These are phyloP conservation scores for Ambrosia artemisiifolia DNA, from an alignment of 129 eudicot species.

Conservation along the genomic window DNA sequence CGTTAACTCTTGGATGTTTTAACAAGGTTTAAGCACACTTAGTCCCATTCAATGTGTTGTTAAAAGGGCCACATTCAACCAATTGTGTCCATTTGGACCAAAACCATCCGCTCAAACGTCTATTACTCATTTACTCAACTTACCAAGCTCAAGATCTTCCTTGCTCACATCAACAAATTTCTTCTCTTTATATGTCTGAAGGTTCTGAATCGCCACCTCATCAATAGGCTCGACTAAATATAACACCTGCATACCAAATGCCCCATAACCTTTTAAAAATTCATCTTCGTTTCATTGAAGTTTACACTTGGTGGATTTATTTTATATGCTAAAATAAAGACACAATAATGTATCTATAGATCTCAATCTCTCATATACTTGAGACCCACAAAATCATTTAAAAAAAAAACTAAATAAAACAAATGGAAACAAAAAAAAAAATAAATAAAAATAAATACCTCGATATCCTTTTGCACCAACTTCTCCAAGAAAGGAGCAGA, in stretches of 20 bases:
- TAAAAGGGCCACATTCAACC: background rate
- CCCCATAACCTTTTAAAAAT: background rate
- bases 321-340: background rate
- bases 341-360: background rate
- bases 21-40: background rate
- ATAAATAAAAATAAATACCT: conserved; percentile 39
- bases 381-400: background rate
- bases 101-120: background rate
- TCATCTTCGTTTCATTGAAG: background rate
- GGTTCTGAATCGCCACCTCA: conserved; percentile 90
- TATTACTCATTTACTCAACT: conserved; percentile 16
- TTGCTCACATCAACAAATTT: conserved; percentile 98
- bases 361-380: background rate
- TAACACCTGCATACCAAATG: conserved; percentile 46
- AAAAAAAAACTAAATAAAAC: background rate
- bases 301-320: background rate
- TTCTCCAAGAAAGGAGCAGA: conserved; percentile 95
- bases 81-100: background rate
- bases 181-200: conserved; percentile 88
- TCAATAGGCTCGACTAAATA: conserved; percentile 91
- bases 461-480: conserved; percentile 78
- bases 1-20: background rate
- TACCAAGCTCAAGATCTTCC: conserved; percentile 97
- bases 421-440: background rate
- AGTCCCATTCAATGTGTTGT: background rate